Conservation (phyloP, 306 rosid genomes). For the Abrus pulchellus region DNA sequence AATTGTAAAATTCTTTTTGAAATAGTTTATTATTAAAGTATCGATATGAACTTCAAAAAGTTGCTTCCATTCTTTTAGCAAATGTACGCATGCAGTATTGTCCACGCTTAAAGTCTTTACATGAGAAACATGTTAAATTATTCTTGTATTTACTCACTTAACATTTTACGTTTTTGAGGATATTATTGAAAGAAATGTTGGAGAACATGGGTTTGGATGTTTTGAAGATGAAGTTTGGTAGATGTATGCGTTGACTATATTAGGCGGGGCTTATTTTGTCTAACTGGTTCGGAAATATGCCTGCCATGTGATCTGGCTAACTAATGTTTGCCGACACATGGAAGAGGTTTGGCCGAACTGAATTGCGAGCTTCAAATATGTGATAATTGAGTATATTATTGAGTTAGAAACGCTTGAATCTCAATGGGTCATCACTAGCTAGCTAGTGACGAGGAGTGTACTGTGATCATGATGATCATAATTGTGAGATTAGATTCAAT, state of each 20-base stretch:
- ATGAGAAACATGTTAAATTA: not conserved
- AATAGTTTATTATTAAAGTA: no score
- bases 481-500: not conserved
- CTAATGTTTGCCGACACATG: constrained; percentile 2
- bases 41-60: no score
- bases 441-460: no score
- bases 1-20: not conserved
- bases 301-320: constrained; percentile 49
- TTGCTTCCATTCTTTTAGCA: not conserved
- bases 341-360: not conserved
- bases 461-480: no score
- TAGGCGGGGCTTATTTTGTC: not conserved
- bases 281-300: not conserved
- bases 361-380: constrained; percentile 9
- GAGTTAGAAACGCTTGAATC: not conserved
- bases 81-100: not conserved
- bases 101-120: not conserved
- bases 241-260: not conserved
- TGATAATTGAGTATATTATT: not conserved
- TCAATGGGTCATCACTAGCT: not conserved
- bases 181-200: not conserved
- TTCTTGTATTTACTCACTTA: not conserved
- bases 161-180: not conserved
- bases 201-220: not conserved
- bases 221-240: not conserved